Evolutionary conservation across 805 yeast genomes (phyloP).

Genomic region (Metschnikowia picachoensis): DNA sequence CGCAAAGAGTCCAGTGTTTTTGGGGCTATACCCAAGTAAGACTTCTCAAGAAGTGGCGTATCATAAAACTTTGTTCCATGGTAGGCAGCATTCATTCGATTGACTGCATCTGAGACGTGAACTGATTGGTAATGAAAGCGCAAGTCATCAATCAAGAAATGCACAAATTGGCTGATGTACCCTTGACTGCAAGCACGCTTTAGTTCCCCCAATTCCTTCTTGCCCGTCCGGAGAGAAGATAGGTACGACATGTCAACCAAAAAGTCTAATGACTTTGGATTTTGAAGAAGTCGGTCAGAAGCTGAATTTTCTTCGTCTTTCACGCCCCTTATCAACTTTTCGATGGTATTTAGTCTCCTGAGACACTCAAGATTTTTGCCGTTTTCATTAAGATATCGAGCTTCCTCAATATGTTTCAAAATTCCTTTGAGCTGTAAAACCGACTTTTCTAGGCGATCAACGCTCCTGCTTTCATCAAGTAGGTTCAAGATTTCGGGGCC

Average conservation of each 20-base stretch:
- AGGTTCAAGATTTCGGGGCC: slow-evolving; percentile 51
- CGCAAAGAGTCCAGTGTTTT: slow-evolving; percentile 42
- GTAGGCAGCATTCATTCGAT: slow-evolving; percentile 38
- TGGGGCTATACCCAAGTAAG: slow-evolving; percentile 37
- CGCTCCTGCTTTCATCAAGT: slow-evolving; percentile 52
- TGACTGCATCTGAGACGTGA: slow-evolving; percentile 45
- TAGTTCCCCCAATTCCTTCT: slow-evolving; percentile 51
- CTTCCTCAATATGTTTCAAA: slow-evolving; percentile 30
- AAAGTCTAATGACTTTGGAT: slow-evolving; percentile 28
- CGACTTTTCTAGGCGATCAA: slow-evolving; percentile 59
- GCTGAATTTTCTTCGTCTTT: slow-evolving; percentile 16
- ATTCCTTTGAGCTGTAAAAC: slow-evolving; percentile 48
- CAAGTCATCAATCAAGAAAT: slow-evolving; percentile 57
- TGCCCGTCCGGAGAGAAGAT: slow-evolving; percentile 48
- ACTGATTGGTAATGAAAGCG: slow-evolving; percentile 52
- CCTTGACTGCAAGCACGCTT: slow-evolving; percentile 65
- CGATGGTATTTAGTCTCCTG: slow-evolving; percentile 53
- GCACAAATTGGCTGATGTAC: slow-evolving; percentile 56
- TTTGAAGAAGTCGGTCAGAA: slow-evolving; percentile 14
- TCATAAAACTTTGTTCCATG: slow-evolving; percentile 24
- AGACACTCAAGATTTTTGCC: slow-evolving; percentile 53
- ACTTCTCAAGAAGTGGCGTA: slow-evolving; percentile 24
- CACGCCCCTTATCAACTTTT: slow-evolving; percentile 53
- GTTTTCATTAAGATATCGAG: slow-evolving; percentile 42
- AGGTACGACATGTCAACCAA: slow-evolving; percentile 40